A percentile compares a stretch with the other conserved stretches of the same genome.
phyloP scores from a whole-genome alignment of 2,329 filamentous ascomycete genomes.

The Arthrobotrys sphaeroides region DNA sequence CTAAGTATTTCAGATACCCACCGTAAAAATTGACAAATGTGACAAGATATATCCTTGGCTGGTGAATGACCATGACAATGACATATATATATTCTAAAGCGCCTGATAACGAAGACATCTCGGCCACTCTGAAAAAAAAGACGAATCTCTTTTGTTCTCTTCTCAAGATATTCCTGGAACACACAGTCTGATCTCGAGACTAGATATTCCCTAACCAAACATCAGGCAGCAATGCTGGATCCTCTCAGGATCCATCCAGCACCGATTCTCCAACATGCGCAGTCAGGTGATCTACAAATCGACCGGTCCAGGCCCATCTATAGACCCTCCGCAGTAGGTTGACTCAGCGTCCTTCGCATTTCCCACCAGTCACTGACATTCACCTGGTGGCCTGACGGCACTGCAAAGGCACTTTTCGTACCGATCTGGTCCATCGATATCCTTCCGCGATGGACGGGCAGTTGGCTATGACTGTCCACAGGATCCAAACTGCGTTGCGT shows the following conservation, averaged over 20 bases:
- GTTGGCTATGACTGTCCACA: background rate
- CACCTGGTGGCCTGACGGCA: background rate
- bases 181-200: too few species aligned
- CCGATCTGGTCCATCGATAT: background rate
- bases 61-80: too few species aligned
- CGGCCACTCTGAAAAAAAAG: too few species aligned
- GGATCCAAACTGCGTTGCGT: conserved; percentile 39
- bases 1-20: too few species aligned
- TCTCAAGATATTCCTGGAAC: too few species aligned
- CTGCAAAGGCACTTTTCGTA: conserved; percentile 31
- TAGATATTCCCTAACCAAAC: too few species aligned
- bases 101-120: too few species aligned
- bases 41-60: too few species aligned
- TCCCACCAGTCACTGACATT: background rate
- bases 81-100: too few species aligned
- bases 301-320: conserved; percentile 31
- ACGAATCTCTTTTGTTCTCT: too few species aligned
- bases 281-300: conserved; percentile 21
- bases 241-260: background rate
- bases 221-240: conserved; percentile 4
- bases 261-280: background rate
- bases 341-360: background rate
- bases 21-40: too few species aligned
- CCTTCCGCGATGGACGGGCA: background rate
- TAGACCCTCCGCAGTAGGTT: background rate